Evolutionary conservation across 2,329 filamentous ascomycete species (phyloP), one percentile per base, ranked within the genome.

Genomic region (Fusarium camptoceras): DNA sequence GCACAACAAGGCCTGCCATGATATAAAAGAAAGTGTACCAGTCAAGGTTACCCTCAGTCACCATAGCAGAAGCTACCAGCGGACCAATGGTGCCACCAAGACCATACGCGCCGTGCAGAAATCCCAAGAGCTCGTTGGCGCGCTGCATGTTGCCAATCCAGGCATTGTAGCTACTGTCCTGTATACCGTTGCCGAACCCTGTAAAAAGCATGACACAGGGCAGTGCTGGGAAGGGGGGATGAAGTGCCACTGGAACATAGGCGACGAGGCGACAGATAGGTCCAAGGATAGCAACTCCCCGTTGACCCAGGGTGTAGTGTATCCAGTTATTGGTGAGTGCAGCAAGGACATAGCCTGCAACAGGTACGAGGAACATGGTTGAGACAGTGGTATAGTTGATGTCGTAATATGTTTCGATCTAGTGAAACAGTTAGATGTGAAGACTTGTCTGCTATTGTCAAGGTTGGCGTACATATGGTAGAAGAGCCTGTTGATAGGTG

Each of bases 21-120:
- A 94, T 80, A 75, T 93, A 94, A 79, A 93, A 95, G 78, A 91
- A 94, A 14, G 83, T 83, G 73, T 90, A 93, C 93, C 93, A 96
- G 0, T 82, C 82, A 53, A 91, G 75, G 6, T 81, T 71, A 0
- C 81, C 88, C 68, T 88, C 88, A 0, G 90, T 89, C 37, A 94
- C 87, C 87, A 95, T 89, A 7, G 87, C 86, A 0, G 92, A 94
- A 3, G 92, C 91, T 63, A 94, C 84, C 9, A 94, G 78, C 0
- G 92, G 92, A 5, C 86, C 84, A 15, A 94, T 81, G 0, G 91
- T 90, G 2, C 89, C 92, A 1, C 92, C 92, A 0, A 92, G 74
- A 1, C 91, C 91, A 74, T 94, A 95, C 39, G 87, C 87, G 1
- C 87, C 91, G 76, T 94, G 92, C 27, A 94, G 79, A 62, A 94